Evolutionary conservation across 2,329 filamentous ascomycete species (phyloP), one percentile per base, ranked within the genome.

Genomic region (Penicillium sp.): DNA sequence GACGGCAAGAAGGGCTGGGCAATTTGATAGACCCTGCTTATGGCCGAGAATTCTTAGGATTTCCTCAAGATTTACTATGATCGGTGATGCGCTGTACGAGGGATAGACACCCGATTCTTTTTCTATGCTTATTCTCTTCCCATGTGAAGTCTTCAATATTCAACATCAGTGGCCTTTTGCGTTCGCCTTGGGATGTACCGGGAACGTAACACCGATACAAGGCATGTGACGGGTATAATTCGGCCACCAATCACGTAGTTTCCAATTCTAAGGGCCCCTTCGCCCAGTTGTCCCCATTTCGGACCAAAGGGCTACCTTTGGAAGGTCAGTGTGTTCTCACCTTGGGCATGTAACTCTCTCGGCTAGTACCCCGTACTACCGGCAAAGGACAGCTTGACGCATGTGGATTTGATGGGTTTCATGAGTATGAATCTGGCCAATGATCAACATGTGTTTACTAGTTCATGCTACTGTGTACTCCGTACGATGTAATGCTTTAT

Each of bases 1-100:
- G 60, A 72, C 69, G 67, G 64, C 65, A 66, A 64, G 57, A 54
- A 50, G 56, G 61, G 58, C 61, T 67, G 57, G 60, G 56, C 47
- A 52, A 31, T 56, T 56, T 56, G 47, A 56, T 56, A 51, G 53
- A 50, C 27, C 33, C 46, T 51, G 38, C 21, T 45, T 42, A 29
- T 29, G 25, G 54, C 42, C 23, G 31, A 38, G 29, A 48, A 54
- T 54, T 41, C 4, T 47, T 4, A 15, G 35, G 1, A 43, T 43
- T 45, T 37, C 15, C 6, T 47, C 4, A 15, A 35, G 3, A 31
- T 43, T 45, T 37, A 31, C 13, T 3, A 12, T 7, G 1, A 17
- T 23, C 19, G 3, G 31, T 37, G 9, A 27, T 27, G 6, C 3
- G 8, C 3, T 35, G 21, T 6, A 19, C 1, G 2, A 15, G 13